phyloP scores from a whole-genome alignment of 768 basidiomycete species.

The Suillus clintonianus region DNA sequence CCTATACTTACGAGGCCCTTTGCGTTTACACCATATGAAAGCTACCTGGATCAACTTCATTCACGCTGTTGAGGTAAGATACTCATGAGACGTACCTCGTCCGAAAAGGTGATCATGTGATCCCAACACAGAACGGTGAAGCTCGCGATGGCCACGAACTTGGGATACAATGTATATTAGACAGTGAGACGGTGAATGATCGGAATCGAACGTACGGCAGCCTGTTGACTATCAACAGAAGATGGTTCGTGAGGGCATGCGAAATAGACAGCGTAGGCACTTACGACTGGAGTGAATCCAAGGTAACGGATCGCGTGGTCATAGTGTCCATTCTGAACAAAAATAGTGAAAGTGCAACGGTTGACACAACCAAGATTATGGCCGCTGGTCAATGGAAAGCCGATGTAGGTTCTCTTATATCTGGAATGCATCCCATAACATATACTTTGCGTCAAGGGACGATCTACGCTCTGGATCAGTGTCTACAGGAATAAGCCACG shows the following conservation, averaged over 20 bases:
- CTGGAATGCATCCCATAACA: too few relatives aligned
- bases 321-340: neutral
- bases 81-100: constrained; percentile 26
- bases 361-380: too few relatives aligned
- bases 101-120: constrained; percentile 32
- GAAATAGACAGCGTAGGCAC: neutral
- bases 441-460: neutral
- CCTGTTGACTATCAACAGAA: neutral
- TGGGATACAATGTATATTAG: neutral
- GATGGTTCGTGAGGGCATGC: neutral
- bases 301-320: neutral
- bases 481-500: neutral
- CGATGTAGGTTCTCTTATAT: neutral
- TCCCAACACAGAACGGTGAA: constrained; percentile 50
- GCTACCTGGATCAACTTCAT: constrained; percentile 22
- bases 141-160: constrained; percentile 54
- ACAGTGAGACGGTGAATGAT: too few relatives aligned
- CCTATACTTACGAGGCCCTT: constrained; percentile 43
- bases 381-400: neutral
- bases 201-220: neutral
- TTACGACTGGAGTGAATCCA: neutral
- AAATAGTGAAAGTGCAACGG: neutral
- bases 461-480: neutral
- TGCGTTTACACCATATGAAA: constrained; percentile 40
- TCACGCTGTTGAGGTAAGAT: neutral